Conservation (phyloP, 1,284 basidiomycete genomes). For the Mrakiaceae sp. region DNA sequence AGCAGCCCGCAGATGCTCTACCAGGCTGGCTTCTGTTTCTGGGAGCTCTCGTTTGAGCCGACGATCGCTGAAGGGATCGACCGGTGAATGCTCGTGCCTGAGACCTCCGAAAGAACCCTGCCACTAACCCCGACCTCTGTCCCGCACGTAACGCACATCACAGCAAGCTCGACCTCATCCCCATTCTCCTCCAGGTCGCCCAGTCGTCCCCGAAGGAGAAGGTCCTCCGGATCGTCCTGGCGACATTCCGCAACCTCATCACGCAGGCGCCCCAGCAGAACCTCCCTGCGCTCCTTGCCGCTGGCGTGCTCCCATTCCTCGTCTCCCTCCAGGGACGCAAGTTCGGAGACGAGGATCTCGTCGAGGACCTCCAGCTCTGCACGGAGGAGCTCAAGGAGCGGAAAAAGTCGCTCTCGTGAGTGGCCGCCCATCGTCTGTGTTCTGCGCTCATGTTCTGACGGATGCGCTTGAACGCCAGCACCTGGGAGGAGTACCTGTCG, state of each 20-base stretch:
- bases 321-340: slow-evolving; percentile 75
- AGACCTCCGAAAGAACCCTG: background rate
- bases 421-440: background rate
- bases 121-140: background rate
- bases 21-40: slow-evolving; percentile 81
- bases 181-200: slow-evolving; percentile 73
- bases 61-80: slow-evolving; percentile 76
- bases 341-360: slow-evolving; percentile 66
- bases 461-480: slow-evolving; percentile 42
- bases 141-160: background rate
- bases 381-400: slow-evolving; percentile 66
- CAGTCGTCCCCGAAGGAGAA: slow-evolving; percentile 94
- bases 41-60: slow-evolving; percentile 85
- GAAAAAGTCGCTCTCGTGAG: slow-evolving; percentile 79
- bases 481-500: slow-evolving; percentile 89
- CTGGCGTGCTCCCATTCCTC: slow-evolving; percentile 71
- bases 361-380: slow-evolving; percentile 81
- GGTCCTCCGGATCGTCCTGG: slow-evolving; percentile 86
- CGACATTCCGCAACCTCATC: slow-evolving; percentile 54
- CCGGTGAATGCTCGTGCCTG: slow-evolving; percentile 37
- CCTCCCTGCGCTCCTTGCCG: slow-evolving; percentile 83
- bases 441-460: background rate
- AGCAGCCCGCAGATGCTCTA: slow-evolving; percentile 79
- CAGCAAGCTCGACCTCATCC: slow-evolving; percentile 80
- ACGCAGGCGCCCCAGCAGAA: slow-evolving; percentile 38